phyloP scores from a whole-genome alignment of 768 basidiomycete genomes.

The Pisolithus marmoratus region DNA sequence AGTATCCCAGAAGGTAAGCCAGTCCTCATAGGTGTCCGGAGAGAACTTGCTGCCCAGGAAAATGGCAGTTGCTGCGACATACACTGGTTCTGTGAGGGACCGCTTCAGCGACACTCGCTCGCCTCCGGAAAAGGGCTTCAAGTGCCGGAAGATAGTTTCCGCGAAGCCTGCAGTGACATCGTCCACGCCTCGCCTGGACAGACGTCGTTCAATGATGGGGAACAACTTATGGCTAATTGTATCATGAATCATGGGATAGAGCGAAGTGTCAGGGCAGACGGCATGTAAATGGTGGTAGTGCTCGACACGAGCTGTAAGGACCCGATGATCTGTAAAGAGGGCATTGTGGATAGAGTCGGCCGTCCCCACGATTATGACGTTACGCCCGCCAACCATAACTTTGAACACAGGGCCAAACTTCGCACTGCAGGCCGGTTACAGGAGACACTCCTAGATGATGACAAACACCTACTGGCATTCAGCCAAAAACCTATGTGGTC shows the following conservation, averaged over 20 bases:
- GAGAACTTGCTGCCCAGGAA: constrained; percentile 18
- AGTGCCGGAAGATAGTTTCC: constrained; percentile 4
- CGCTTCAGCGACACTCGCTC: constrained; percentile 8
- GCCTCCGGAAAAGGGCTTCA: constrained; percentile 4
- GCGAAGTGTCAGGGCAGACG: constrained; percentile 9
- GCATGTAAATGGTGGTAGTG: constrained; percentile 8
- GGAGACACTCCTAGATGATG: not conserved
- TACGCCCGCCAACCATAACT: constrained; percentile 14
- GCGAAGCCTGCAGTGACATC: constrained; percentile 12
- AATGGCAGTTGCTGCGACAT: constrained; percentile 10
- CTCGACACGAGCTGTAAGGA: constrained; percentile 9
- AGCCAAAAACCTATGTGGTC: constrained; percentile 12
- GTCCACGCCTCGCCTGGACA: constrained; percentile 10
- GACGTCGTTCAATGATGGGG: constrained; percentile 15
- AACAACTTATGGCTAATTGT: constrained; percentile 15
- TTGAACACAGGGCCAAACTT: constrained; percentile 11
- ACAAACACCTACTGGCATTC: constrained; percentile 14
- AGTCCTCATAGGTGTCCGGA: constrained; percentile 15
- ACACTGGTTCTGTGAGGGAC: constrained; percentile 15
- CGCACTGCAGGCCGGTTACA: constrained; percentile 3
- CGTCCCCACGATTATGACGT: constrained; percentile 12
- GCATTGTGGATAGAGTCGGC: constrained; percentile 10
- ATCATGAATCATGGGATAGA: constrained; percentile 6
- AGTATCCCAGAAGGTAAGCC: constrained; percentile 12
- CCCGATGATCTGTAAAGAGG: constrained; percentile 2